Base-by-base conservation (phyloP, 2,329 filamentous ascomycete genomes). In the Metarhizium album region DNA sequence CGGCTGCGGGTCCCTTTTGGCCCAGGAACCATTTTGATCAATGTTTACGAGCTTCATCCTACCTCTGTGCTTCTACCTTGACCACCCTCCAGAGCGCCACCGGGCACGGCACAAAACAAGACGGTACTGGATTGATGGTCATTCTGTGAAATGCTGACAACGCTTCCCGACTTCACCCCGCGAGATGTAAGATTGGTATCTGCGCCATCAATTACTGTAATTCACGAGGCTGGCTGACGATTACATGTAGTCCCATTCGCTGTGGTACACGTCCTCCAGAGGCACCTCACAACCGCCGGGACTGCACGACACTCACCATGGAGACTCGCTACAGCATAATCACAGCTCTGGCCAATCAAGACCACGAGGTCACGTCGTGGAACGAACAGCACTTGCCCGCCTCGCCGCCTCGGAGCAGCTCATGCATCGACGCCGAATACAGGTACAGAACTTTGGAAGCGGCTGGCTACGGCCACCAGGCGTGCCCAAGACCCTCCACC, bases 391-490 rank as follows among this genome's bases (percentile, higher is more conserved):
- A 2, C 80, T 95, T 3, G 79, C 84, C 9, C 75, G 83, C 2
- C 79, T 95, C 11, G 75, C 79, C 24, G 71, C 80, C 42, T 91
- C 96, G 64, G 93, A 97, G 70, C 78, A 82, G 54, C 78, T 82
- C 52, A 77, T 94, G 56, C 79, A 84, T 50, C 78, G 84, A 8
- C 87, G 91, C 45, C 89, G 90, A 61, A 71, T 80, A 46, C 89
- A 91, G 57, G 85, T 97, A 29, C 80, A 86, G 46, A 87, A 90
- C 61, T 96, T 94, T 63, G 93, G 93, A 53, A 86, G 84, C 57
- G 80, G 79, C 43, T 98, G 93, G 93, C 83, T 98, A 51, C 87
- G 86, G 52, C 93, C 93, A 0, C 90, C 89, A 0, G 93, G 91
- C 7, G 78, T 95, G 50, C 67, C 82, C 52, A 98, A 97, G 74